phyloP scores from a whole-genome alignment of 805 yeast genomes.

The Candida fluviatilis region DNA sequence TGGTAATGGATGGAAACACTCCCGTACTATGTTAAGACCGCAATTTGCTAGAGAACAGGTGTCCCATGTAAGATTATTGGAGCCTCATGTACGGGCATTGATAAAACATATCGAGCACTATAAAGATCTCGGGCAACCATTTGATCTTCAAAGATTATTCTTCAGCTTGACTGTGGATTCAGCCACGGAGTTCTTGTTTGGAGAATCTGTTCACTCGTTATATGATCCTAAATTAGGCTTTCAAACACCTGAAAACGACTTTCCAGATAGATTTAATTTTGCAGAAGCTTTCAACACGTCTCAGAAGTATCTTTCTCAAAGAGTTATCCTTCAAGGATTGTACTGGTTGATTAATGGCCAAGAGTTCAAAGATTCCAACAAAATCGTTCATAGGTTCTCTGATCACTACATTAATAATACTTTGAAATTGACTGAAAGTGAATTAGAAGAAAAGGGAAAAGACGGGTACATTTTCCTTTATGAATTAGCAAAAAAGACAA shows the following conservation, averaged over 20 bases:
- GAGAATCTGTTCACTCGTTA: conserved; percentile 30
- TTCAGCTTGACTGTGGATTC: conserved; percentile 36
- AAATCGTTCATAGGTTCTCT: conserved; percentile 29
- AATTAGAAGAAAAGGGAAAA: conserved; percentile 22
- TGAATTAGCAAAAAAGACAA: conserved; percentile 37
- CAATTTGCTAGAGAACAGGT: conserved; percentile 38
- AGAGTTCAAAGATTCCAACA: conserved; percentile 27
- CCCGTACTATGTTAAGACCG: conserved; percentile 35
- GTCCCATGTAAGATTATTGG: conserved; percentile 30
- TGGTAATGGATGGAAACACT: conserved; percentile 37
- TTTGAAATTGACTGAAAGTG: conserved; percentile 21
- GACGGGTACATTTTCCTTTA: conserved; percentile 36
- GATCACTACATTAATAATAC: conserved; percentile 28
- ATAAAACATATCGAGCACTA: conserved; percentile 18
- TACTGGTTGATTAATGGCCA: conserved; percentile 20
- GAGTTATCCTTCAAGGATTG: conserved; percentile 27
- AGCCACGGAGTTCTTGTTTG: conserved; percentile 40
- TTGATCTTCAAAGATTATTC: conserved; percentile 33
- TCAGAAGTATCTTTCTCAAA: conserved; percentile 28
- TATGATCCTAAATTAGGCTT: conserved; percentile 18
- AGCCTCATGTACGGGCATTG: conserved; percentile 26
- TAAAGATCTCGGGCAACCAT: conserved; percentile 16
- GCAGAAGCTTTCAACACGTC: conserved; percentile 29
- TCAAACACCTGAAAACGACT: conserved; percentile 10
- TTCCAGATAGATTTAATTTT: conserved; percentile 22